Evolutionary conservation across 305 asterid genomes (phyloP), one percentile per base, ranked within the genome.

Genomic region (Ajuga reptans): DNA sequence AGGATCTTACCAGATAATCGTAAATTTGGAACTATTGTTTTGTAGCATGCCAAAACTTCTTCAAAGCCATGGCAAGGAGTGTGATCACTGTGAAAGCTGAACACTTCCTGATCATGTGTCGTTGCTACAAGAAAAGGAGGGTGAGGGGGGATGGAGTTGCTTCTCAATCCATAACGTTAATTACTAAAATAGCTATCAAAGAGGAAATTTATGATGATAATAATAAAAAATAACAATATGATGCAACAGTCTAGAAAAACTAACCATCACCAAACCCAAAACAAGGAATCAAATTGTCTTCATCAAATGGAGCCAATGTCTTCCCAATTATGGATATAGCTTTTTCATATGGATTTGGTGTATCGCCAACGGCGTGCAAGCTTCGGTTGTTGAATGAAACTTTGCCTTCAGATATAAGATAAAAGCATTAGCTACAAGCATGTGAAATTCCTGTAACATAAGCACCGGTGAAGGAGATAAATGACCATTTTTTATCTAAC

Each of bases 211-310:
- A 61, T 24, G 64, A 54, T 59, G 39, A 51, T 31, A 61, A 60
- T 15, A 42, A 56, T 45, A 68, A 29, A 59, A 27, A 31, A 59
- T 39, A 53, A 21, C 27, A 21, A 21, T 21, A 43, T n/a, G 61
- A 45, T 41, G 10, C 5, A 9, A 16, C 21, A 4, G 37, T 3
- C 9, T 49, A 15, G 29, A 31, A 41, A 64, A 75, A 79, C 86
- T 59, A 69, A 90, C 96, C 96, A 82, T 90, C 91, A 8, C 96
- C 96, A 77, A 90, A 90, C 41, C 96, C 96, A 53, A 86, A 87
- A 84, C 96, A 90, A 59, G 95, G 96, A 78, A 90, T 90, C 75
- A 86, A 62, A 72, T 88, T 82, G 78, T 88, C 95, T 79, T 86
- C 93, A 76, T 87, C 96, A 57, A 88, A 86, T 9, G 90, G 87